Evolutionary conservation across 768 basidiomycete genomes (phyloP), one percentile per base, ranked within the genome.

Genomic region (Agaricus subrufescens): DNA sequence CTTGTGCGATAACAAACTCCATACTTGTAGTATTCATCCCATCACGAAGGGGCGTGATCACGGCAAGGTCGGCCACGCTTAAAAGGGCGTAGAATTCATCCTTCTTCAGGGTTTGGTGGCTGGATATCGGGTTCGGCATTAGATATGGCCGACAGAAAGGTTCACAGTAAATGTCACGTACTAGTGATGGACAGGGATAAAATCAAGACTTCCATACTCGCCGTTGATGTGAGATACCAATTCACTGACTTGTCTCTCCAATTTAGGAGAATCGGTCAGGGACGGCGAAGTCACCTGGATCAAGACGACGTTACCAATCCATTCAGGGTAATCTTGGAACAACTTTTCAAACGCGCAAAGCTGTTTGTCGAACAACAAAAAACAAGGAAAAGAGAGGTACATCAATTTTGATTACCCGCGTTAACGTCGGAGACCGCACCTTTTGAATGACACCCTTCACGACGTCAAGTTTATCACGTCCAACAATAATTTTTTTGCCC

Each of bases 21-120:
- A 97, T 96, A 50, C 87, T 89, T 0, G 95, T 97, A 12, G 96
- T 98, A 78, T 99, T 99, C 97, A 98, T 98, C 5, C 96, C 97
- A 66, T 99, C 96, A 34, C 96, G 84, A 6, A 98, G 79, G 0
- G 94, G 93, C 0, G 96, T 98, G 69, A 98, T 96, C 42, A 98
- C 87, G 14, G 89, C 96, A 11, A 98, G 80, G 67, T 98, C 95
- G 5, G 96, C 95, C 3, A 92, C 95, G 54, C 85, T 87, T 38
- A 99, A 76, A 11, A 99, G 80, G 0, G 94, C 96, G 71, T 98
- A 98, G 70, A 97, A 99, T 68, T 99, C 96, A 71, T 98, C 94
- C 70, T 94, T 92, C 70, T 96, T 96, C 64, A 99, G 84, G 1
- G 91, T 86, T 72, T 99, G 96, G 72, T 99, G 96, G 75, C 94